Conservation (phyloP, 441 rosid species). For the Adansonia rubrostipa region DNA sequence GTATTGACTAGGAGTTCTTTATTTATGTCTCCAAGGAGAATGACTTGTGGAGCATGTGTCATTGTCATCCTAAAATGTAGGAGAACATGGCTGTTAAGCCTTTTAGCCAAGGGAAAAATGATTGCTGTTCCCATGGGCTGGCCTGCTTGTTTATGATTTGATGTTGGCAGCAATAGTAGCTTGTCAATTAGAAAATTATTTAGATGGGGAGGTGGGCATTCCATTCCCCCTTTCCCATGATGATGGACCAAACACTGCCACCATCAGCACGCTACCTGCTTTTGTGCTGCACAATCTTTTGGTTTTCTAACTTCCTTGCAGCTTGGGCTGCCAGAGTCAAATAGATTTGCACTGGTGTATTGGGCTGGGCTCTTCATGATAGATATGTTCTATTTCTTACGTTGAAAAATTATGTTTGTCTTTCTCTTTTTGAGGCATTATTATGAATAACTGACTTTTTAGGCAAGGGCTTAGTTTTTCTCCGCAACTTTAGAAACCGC, state of each 20-base stretch:
- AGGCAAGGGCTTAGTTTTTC: not conserved
- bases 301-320: not conserved
- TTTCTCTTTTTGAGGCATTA: conserved; percentile 20
- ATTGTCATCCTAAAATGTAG: not conserved
- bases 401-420: not conserved
- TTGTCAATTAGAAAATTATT: conserved; percentile 6
- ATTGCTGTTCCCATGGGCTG: not conserved
- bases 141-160: not conserved
- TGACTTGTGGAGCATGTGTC: not conserved
- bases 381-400: not conserved
- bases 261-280: not conserved
- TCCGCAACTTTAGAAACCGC: conserved; percentile 7
- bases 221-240: not conserved
- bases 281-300: not conserved
- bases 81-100: not conserved
- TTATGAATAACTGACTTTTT: not conserved
- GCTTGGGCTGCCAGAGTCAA: conserved; percentile 1
- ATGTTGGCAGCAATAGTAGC: not conserved
- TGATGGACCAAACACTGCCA: not conserved
- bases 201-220: not conserved
- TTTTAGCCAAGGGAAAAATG: not conserved
- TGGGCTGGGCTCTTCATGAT: conserved; percentile 18
- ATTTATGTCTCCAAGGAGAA: not conserved
- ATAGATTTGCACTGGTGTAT: not conserved
- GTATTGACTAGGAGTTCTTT: not conserved